Conservation (phyloP, 805 yeast genomes). For the Brettanomyces nanus region DNA sequence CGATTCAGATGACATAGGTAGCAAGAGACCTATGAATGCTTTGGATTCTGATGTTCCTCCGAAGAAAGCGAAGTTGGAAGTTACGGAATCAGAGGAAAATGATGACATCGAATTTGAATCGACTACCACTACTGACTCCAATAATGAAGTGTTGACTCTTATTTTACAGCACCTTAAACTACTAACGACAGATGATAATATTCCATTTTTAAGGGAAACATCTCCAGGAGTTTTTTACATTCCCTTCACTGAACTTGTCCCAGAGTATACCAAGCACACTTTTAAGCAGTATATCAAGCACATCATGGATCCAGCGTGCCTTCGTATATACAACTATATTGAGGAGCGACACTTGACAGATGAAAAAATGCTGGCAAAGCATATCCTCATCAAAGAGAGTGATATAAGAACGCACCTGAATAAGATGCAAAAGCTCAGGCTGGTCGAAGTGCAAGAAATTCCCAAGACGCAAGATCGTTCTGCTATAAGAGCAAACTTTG, state of each 20-base stretch:
- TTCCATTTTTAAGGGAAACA: conserved; percentile 55
- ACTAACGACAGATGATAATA: conserved; percentile 39
- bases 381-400: conserved; percentile 69
- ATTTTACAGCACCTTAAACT: conserved; percentile 56
- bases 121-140: conserved; percentile 3
- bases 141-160: conserved; percentile 12
- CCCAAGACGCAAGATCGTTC: conserved; percentile 90
- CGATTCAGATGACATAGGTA: conserved; percentile 4
- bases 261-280: conserved; percentile 37
- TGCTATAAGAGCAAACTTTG: conserved; percentile 77
- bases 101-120: conserved; percentile 11
- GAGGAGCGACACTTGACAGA: conserved; percentile 65
- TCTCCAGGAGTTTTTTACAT: conserved; percentile 51
- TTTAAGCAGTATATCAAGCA: conserved; percentile 52
- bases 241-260: conserved; percentile 48
- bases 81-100: conserved; percentile 16
- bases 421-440: conserved; percentile 57
- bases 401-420: conserved; percentile 67
- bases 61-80: conserved; percentile 22
- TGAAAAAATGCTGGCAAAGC: conserved; percentile 71
- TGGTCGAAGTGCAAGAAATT: conserved; percentile 85
- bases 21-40: conserved; percentile 6
- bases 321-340: conserved; percentile 71
- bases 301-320: conserved; percentile 57
- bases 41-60: conserved; percentile 6